Evolutionary conservation across 352 stramenopile genomes (phyloP).

Genomic region (Stramenopiles sp.): DNA sequence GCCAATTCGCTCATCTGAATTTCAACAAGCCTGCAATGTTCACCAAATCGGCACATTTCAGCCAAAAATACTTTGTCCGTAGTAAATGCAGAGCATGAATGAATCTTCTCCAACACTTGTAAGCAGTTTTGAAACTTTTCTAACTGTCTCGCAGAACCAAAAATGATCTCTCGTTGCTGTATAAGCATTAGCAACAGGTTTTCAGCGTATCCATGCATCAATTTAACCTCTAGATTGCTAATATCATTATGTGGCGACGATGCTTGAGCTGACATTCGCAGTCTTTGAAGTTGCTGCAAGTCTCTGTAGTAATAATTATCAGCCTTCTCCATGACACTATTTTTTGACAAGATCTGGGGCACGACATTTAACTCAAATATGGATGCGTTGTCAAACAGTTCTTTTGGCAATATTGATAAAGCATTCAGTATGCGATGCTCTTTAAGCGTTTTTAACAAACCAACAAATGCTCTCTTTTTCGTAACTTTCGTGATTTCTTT

Average conservation of each 20-base stretch:
- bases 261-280: slow-evolving; percentile 49
- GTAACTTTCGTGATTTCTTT: slow-evolving; percentile 6
- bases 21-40: not conserved
- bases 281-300: slow-evolving; percentile 41
- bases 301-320: slow-evolving; percentile 69
- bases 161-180: slow-evolving; percentile 55
- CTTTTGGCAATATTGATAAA: not conserved
- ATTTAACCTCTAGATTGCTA: slow-evolving; percentile 46
- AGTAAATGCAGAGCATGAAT: not conserved
- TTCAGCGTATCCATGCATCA: slow-evolving; percentile 63
- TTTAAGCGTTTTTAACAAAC: not conserved
- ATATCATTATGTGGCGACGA: slow-evolving; percentile 54
- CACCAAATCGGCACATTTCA: not conserved
- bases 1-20: not conserved
- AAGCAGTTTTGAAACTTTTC: not conserved
- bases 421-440: not conserved
- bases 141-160: slow-evolving; percentile 19
- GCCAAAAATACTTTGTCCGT: not conserved
- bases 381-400: not conserved
- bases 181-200: slow-evolving; percentile 64
- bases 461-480: slow-evolving; percentile 7
- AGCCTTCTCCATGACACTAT: slow-evolving; percentile 38
- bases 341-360: not conserved
- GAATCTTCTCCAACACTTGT: not conserved
- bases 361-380: not conserved